Percentiles rank a stretch among this genome's conserved stretches.
Evolutionary conservation across 163 green algal species (phyloP).

Genomic region (Prototheca wickerhamii): DNA sequence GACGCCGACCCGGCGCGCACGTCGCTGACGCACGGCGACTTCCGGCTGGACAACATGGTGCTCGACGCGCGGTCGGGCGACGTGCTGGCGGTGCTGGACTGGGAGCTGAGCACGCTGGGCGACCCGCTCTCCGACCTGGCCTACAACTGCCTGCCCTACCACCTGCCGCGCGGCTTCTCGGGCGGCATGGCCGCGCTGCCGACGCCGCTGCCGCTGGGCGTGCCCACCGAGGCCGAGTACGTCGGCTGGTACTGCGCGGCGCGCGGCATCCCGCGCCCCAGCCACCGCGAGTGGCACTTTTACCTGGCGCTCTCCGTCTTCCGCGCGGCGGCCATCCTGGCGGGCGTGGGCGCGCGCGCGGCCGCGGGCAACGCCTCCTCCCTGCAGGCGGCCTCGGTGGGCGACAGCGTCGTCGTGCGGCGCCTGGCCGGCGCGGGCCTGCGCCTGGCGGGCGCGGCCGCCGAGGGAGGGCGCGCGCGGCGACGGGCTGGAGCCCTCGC

Average conservation of each 20-base stretch:
- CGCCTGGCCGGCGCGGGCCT: constrained; percentile 51
- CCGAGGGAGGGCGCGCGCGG: not conserved
- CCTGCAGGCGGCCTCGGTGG: constrained; percentile 39
- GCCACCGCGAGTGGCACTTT: constrained; percentile 65
- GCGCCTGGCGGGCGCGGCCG: constrained; percentile 13
- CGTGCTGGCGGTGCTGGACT: constrained; percentile 86
- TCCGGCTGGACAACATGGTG: constrained; percentile 93
- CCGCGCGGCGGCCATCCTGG: constrained; percentile 82
- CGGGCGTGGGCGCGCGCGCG: constrained; percentile 58
- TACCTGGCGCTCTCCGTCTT: constrained; percentile 90
- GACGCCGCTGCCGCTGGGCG: constrained; percentile 34
- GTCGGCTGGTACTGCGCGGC: constrained; percentile 57
- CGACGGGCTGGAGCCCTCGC: constrained; percentile 19
- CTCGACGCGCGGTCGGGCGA: constrained; percentile 27
- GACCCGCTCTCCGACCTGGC: constrained; percentile 82
- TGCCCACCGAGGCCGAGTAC: constrained; percentile 57
- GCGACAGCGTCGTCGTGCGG: constrained; percentile 33
- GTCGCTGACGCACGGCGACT: constrained; percentile 46
- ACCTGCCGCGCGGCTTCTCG: constrained; percentile 44
- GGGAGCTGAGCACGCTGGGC: constrained; percentile 95
- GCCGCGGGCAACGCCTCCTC: constrained; percentile 77
- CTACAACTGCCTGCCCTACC: constrained; percentile 86
- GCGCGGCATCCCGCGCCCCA: constrained; percentile 27
- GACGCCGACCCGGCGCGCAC: constrained; percentile 35
- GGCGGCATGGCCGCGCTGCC: constrained; percentile 24